phyloP scores from a whole-genome alignment of 352 stramenopile species.

The Pseudoperonospora humuli region DNA sequence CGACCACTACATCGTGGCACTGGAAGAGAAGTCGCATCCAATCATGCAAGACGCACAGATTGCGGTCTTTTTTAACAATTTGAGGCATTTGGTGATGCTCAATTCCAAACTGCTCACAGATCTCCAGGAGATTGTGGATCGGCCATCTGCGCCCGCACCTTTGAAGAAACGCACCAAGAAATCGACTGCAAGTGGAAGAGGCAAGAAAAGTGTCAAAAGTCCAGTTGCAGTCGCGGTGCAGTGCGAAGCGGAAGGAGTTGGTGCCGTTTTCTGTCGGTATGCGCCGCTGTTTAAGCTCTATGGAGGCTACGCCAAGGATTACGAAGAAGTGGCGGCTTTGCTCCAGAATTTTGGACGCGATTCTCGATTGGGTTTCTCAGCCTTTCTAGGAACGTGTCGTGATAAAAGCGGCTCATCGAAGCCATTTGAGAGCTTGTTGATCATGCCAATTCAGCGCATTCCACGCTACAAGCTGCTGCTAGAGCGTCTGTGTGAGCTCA shows the following conservation, averaged over 20 bases:
- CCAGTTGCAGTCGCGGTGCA: conserved; percentile 26
- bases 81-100: conserved; percentile 75
- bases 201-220: conserved; percentile 24
- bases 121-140: conserved; percentile 47
- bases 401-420: conserved; percentile 43
- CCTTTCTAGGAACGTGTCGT: conserved; percentile 54
- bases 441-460: conserved; percentile 90
- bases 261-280: conserved; percentile 75
- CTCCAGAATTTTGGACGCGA: conserved; percentile 50
- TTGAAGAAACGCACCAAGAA: conserved; percentile 2
- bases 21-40: conserved; percentile 68
- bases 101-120: conserved; percentile 80
- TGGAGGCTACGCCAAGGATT: conserved; percentile 76
- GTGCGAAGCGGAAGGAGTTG: conserved; percentile 36
- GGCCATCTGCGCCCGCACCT: conserved; percentile 7
- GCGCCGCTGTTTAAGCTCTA: conserved; percentile 80
- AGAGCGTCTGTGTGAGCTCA: conserved; percentile 70
- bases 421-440: conserved; percentile 81
- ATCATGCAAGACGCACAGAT: conserved; percentile 82
- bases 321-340: conserved; percentile 60
- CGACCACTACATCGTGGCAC: conserved; percentile 71
- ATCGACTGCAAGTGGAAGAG: conserved; percentile 3
- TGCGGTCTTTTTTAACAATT: conserved; percentile 83
- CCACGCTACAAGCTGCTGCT: conserved; percentile 88
- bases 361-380: conserved; percentile 37